Conservation (phyloP, 2,329 filamentous ascomycete genomes). For the Ceratocystis eucalypticola region DNA sequence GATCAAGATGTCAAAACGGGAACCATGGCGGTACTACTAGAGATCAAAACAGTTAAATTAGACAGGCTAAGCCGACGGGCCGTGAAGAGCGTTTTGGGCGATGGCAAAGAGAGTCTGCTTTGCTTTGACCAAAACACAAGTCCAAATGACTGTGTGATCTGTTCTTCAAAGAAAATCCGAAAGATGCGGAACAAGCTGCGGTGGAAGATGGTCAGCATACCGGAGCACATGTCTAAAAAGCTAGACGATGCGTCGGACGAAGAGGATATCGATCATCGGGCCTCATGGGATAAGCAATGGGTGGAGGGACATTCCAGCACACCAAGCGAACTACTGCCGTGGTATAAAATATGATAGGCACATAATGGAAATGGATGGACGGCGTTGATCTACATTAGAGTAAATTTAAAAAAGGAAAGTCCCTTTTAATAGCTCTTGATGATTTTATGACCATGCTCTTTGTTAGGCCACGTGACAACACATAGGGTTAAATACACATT, state of each 20-base stretch:
- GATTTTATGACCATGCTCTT: no score
- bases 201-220: slow-evolving; percentile 12
- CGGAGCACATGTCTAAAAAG: slow-evolving; percentile 8
- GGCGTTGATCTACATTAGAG: no score
- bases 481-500: no score
- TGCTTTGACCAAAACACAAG: slow-evolving; percentile 4
- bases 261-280: neutral
- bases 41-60: slow-evolving; percentile 14
- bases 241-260: slow-evolving; percentile 2
- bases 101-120: slow-evolving; percentile 10
- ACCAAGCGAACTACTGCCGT: neutral
- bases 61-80: slow-evolving; percentile 12
- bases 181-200: slow-evolving; percentile 12
- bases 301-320: neutral
- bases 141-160: slow-evolving; percentile 9
- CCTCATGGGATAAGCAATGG: slow-evolving; percentile 2
- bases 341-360: neutral
- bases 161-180: slow-evolving; percentile 12
- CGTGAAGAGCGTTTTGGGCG: neutral
- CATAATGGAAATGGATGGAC: neutral
- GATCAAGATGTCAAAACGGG: slow-evolving; percentile 3
- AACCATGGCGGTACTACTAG: slow-evolving; percentile 12
- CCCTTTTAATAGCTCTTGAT: no score
- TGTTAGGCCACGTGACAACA: no score
- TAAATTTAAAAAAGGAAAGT: no score